These are phyloP conservation scores for Euphorbia lathyris DNA, from an alignment of 345 rosid species.

Conservation along the genomic window DNA sequence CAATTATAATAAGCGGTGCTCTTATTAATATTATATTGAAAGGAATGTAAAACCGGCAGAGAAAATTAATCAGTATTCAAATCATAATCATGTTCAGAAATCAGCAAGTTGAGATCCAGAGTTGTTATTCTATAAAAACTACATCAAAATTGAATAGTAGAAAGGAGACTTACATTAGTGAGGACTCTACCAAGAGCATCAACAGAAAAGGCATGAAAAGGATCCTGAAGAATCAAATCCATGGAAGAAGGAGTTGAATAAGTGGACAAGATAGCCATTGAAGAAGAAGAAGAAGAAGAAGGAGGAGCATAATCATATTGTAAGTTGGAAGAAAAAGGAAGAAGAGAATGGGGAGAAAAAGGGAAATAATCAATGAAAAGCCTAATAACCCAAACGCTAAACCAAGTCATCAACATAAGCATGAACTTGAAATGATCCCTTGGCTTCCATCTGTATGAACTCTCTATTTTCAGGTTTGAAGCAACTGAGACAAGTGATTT, in stretches of 20 bases:
- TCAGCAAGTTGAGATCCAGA: no score
- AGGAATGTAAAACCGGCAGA: no score
- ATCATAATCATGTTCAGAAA: no score
- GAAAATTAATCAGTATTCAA: no score
- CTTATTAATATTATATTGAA: no score
- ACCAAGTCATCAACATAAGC: slow-evolving; percentile 65
- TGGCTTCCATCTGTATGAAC: slow-evolving; percentile 48
- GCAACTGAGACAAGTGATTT: slow-evolving; percentile 58
- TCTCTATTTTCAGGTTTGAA: slow-evolving; percentile 36
- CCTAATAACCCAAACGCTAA: slow-evolving; percentile 58
- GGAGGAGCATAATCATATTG: no score
- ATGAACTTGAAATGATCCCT: slow-evolving; percentile 67
- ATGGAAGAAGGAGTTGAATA: slow-evolving; percentile 20
- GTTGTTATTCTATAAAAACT: no score
- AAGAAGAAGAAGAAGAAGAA: slow-evolving; percentile 17
- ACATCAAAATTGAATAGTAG: no score
- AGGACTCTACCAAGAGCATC: slow-evolving; percentile 61
- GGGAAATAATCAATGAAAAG: slow-evolving; percentile 57
- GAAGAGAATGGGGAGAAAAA: slow-evolving; percentile 18
- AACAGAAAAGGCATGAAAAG: slow-evolving; percentile 48
- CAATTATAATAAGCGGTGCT: not conserved
- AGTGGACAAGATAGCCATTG: slow-evolving; percentile 24
- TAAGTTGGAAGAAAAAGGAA: not conserved
- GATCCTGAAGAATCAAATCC: slow-evolving; percentile 44
- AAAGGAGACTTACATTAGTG: slow-evolving; percentile 51